Percentiles rank a stretch among this genome's conserved stretches.
These are phyloP conservation scores for Monilinia polystroma DNA, from an alignment of 2,329 filamentous ascomycete species.

Conservation along the genomic window DNA sequence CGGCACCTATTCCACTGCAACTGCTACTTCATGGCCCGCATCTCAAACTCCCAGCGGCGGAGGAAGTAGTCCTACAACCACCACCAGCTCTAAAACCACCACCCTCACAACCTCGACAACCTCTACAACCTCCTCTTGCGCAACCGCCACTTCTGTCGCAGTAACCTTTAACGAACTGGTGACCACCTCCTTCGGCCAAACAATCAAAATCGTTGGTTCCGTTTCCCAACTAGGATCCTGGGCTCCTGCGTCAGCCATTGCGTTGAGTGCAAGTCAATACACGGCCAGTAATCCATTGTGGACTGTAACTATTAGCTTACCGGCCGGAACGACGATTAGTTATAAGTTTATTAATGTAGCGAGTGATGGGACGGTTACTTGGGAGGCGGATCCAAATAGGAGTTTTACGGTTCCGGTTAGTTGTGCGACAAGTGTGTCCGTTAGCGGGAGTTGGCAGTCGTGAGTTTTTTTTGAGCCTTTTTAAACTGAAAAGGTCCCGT, in stretches of 20 bases:
- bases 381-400: constrained; percentile 57
- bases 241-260: constrained; percentile 54
- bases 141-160: constrained; percentile 48
- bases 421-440: constrained; percentile 33
- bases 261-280: constrained; percentile 59
- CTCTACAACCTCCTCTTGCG: constrained; percentile 44
- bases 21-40: constrained; percentile 50
- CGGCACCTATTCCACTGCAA: constrained; percentile 51
- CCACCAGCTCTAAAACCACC: constrained; percentile 24
- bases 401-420: constrained; percentile 34
- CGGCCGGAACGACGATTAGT: constrained; percentile 55
- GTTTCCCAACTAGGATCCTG: constrained; percentile 60
- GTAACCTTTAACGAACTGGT: constrained; percentile 63
- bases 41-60: constrained; percentile 35
- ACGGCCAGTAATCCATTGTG: constrained; percentile 60
- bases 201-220: constrained; percentile 63
- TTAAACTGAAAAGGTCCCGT: background rate
- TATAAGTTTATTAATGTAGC: constrained; percentile 69
- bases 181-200: constrained; percentile 60
- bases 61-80: constrained; percentile 22
- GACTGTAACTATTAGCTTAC: constrained; percentile 55
- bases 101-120: constrained; percentile 35
- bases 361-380: constrained; percentile 54
- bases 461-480: background rate
- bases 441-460: constrained; percentile 33